Evolutionary conservation across 176 grass and related monocot species (phyloP).

Genomic region (Rhynchospora pubera): DNA sequence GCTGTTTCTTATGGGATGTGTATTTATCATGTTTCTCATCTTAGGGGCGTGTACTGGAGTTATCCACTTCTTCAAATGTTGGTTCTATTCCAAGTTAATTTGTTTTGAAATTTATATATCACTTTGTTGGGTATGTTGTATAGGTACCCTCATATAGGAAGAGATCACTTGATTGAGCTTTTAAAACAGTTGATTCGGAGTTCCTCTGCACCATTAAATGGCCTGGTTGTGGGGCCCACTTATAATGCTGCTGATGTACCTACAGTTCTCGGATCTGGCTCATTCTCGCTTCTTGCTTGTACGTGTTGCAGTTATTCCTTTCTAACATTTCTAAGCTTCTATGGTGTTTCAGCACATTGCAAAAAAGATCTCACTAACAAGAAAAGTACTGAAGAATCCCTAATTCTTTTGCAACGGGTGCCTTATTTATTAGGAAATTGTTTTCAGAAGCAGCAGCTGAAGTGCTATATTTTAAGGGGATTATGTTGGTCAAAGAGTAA

Average conservation of each 20-base stretch:
- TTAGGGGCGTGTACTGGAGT: not conserved
- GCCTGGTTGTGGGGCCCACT: conserved; percentile 35
- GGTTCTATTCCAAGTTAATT: not conserved
- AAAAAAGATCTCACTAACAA: not conserved
- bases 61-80: not conserved
- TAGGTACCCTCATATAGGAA: conserved; percentile 86
- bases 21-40: not conserved
- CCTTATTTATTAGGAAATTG: not conserved
- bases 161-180: conserved; percentile 91
- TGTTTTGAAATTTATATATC: not conserved
- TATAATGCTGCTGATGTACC: conserved; percentile 85
- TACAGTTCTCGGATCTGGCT: conserved; percentile 71
- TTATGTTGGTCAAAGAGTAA: not conserved
- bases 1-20: not conserved
- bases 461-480: not conserved
- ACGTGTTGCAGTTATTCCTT: conserved; percentile 26
- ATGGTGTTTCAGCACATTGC: not conserved
- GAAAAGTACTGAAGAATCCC: not conserved
- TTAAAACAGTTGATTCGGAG: conserved; percentile 84
- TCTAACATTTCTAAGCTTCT: conserved; percentile 1
- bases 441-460: not conserved
- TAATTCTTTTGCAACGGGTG: not conserved
- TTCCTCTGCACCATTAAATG: conserved; percentile 46
- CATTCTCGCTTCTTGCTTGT: conserved; percentile 88
- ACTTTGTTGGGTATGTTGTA: conserved; percentile 14